Evolutionary conservation across 805 yeast species (phyloP).

Genomic region (Tetrapisispora taiwanensis): DNA sequence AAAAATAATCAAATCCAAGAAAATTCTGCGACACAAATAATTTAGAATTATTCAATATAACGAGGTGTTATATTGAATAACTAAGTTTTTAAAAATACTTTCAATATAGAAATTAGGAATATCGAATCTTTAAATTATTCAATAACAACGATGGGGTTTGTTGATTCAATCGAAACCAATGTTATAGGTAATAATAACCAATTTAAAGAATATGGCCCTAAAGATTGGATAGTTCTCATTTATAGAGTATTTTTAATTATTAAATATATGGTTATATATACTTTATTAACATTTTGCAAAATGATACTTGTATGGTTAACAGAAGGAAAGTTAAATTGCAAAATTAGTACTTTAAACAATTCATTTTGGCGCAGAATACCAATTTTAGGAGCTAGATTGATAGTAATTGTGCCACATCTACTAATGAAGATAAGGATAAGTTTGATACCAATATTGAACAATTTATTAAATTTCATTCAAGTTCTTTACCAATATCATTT

Average conservation of each 20-base stretch:
- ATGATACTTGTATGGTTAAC: constrained; percentile 1
- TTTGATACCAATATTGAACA: constrained; percentile 9
- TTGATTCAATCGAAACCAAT: constrained; percentile 15
- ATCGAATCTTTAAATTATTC: no score
- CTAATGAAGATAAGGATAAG: neutral
- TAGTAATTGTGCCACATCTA: neutral
- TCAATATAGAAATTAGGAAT: no score
- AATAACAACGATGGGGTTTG: constrained; percentile 6
- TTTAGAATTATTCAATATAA: no score
- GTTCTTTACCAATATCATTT: constrained; percentile 13
- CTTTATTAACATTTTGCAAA: constrained; percentile 2
- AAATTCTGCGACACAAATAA: no score
- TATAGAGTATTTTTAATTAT: constrained; percentile 5
- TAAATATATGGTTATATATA: constrained; percentile 6
- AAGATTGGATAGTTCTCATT: constrained; percentile 9
- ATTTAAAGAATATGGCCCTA: constrained; percentile 6
- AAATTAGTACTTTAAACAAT: neutral
- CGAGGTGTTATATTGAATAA: no score
- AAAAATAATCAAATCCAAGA: no score
- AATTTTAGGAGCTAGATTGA: constrained; percentile 5
- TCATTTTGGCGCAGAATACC: constrained; percentile 14
- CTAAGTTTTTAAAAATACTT: no score
- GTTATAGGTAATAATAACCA: constrained; percentile 14
- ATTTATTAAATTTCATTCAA: constrained; percentile 7
- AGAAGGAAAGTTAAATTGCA: neutral